phyloP scores from a whole-genome alignment of 1,139 yeast genomes.

The Nakaseomyces nivariensis region DNA sequence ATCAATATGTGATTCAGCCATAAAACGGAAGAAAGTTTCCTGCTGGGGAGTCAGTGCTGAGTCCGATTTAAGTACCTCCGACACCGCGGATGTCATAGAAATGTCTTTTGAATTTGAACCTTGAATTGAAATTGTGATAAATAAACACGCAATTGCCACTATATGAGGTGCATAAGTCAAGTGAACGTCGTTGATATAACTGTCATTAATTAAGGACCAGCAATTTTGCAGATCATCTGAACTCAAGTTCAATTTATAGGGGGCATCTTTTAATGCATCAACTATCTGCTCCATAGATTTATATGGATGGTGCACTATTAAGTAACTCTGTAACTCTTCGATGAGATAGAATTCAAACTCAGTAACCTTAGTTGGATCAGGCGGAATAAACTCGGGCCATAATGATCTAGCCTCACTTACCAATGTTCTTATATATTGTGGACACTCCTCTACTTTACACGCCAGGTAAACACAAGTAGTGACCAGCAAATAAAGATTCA shows the following conservation, averaged over 20 bases:
- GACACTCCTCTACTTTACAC: constrained; percentile 90
- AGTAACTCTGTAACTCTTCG: constrained; percentile 75
- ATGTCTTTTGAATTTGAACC: constrained; percentile 10
- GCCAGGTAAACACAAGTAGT: constrained; percentile 85
- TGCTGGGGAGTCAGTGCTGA: constrained; percentile 8
- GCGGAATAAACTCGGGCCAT: constrained; percentile 94
- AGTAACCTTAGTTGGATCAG: constrained; percentile 85
- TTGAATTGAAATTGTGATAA: constrained; percentile 22
- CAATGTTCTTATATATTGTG: constrained; percentile 81
- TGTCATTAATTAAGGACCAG: constrained; percentile 87
- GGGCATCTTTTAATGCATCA: constrained; percentile 34
- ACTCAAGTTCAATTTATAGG: constrained; percentile 23
- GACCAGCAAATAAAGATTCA: constrained; percentile 69
- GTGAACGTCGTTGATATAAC: constrained; percentile 79
- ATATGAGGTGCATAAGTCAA: constrained; percentile 82
- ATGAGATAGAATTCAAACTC: constrained; percentile 91
- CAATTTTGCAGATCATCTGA: constrained; percentile 71
- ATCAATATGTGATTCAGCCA: constrained; percentile 69
- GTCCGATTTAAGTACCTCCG: neutral
- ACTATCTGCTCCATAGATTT: constrained; percentile 55
- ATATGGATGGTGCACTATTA: constrained; percentile 86
- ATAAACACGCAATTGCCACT: constrained; percentile 71
- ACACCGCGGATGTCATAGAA: neutral
- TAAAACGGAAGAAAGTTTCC: constrained; percentile 44
- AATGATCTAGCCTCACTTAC: constrained; percentile 76